Percentiles rank a stretch among this genome's conserved stretches.
Conservation (phyloP, 371 early-diverging fungal genomes). For the Synchytrium microbalum region DNA sequence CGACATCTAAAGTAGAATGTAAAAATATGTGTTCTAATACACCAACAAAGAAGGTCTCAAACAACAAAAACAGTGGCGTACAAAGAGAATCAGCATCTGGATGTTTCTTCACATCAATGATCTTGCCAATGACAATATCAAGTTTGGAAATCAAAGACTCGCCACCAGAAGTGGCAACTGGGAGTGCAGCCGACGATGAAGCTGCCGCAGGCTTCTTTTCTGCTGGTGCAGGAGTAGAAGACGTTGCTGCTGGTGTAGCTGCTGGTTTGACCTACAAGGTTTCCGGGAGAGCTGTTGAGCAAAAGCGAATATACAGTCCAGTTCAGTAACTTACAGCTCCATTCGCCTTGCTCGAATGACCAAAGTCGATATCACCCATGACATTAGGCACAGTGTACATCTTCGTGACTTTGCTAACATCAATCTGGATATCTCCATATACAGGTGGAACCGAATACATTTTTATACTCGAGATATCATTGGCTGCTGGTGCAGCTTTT, state of each 20-base stretch:
- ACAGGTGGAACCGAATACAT: too few relatives aligned
- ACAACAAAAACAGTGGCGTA: too few relatives aligned
- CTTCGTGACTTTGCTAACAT: conserved; percentile 17
- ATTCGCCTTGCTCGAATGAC: too few relatives aligned
- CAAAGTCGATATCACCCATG: too few relatives aligned
- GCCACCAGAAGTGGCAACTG: conserved; percentile 24
- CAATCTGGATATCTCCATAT: too few relatives aligned
- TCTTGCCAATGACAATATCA: conserved; percentile 88
- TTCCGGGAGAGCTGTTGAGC: too few relatives aligned
- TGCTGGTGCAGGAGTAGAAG: too few relatives aligned
- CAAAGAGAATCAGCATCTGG: conserved; percentile 56
- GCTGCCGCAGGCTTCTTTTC: conserved; percentile 36
- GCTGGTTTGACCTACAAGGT: too few relatives aligned
- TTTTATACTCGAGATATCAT: conserved; percentile 2
- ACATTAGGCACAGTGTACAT: too few relatives aligned
- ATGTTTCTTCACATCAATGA: conserved; percentile 76
- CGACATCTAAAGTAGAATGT: conserved; percentile 90
- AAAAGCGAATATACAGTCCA: too few relatives aligned
- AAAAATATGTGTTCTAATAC: conserved; percentile 34
- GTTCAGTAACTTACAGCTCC: too few relatives aligned
- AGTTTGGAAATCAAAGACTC: conserved; percentile 66
- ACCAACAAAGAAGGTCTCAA: not conserved
- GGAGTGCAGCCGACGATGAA: conserved; percentile 2
- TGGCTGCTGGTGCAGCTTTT: conserved; percentile 32
- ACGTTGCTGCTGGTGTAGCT: too few relatives aligned